These are phyloP conservation scores for Talaromyces sp. DNA, from an alignment of 2,329 filamentous ascomycete genomes.

Conservation along the genomic window DNA sequence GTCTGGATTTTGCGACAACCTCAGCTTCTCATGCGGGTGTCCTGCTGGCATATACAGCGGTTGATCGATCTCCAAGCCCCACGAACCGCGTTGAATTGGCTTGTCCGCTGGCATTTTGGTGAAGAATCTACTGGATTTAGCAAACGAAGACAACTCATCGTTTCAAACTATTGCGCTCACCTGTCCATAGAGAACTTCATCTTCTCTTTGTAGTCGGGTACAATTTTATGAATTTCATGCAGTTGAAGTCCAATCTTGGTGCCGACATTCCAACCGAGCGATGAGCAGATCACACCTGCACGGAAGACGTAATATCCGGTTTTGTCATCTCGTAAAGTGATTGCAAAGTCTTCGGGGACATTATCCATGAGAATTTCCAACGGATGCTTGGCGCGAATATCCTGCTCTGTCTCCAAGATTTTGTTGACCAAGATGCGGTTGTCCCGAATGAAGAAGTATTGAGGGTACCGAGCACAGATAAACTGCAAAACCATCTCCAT, in stretches of 20 bases:
- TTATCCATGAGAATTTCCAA: slow-evolving; percentile 72
- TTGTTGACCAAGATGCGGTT: slow-evolving; percentile 64
- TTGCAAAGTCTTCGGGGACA: slow-evolving; percentile 79
- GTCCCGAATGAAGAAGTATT: slow-evolving; percentile 63
- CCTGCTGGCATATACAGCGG: slow-evolving; percentile 73
- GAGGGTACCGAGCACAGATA: slow-evolving; percentile 72
- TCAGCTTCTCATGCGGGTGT: slow-evolving; percentile 62
- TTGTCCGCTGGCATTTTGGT: slow-evolving; percentile 70
- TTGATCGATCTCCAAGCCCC: slow-evolving; percentile 74
- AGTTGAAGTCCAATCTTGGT: slow-evolving; percentile 71
- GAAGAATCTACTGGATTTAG: slow-evolving; percentile 62
- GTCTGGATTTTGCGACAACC: slow-evolving; percentile 57
- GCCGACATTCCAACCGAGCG: slow-evolving; percentile 74
- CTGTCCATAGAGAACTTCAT: slow-evolving; percentile 86
- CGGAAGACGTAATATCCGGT: slow-evolving; percentile 73
- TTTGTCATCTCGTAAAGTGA: slow-evolving; percentile 68
- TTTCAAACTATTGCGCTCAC: slow-evolving; percentile 43
- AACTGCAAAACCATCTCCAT: slow-evolving; percentile 87
- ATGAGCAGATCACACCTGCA: slow-evolving; percentile 74
- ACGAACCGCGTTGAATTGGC: slow-evolving; percentile 80
- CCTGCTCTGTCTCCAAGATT: slow-evolving; percentile 63
- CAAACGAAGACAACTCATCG: neutral
- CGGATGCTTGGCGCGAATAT: slow-evolving; percentile 63
- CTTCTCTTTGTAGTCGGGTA: slow-evolving; percentile 83
- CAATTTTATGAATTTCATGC: slow-evolving; percentile 67